These are phyloP conservation scores for Madurella fahalii DNA, from an alignment of 2,329 filamentous ascomycete species.

Conservation along the genomic window DNA sequence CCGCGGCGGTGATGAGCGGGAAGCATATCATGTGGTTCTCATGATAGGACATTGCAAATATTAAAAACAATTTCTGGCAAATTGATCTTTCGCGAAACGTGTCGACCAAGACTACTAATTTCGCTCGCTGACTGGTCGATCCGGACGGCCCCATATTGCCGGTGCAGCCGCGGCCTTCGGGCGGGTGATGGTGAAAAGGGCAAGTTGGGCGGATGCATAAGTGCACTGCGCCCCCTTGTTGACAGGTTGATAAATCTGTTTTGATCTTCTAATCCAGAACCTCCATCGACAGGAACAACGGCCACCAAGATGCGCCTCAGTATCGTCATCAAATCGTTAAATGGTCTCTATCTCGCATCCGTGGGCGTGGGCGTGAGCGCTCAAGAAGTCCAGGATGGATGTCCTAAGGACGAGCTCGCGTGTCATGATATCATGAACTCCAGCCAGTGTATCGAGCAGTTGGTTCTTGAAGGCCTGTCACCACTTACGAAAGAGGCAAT, in stretches of 20 bases:
- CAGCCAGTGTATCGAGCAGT: slow-evolving; percentile 17
- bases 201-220: too few relatives aligned
- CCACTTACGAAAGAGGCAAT: slow-evolving; percentile 10
- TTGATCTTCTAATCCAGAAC: too few relatives aligned
- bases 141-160: too few relatives aligned
- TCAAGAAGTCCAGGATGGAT: slow-evolving; percentile 6
- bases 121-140: too few relatives aligned
- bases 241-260: too few relatives aligned
- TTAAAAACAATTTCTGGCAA: neutral
- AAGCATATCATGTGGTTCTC: neutral
- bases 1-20: neutral
- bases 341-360: neutral
- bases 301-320: neutral
- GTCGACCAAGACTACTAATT: too few relatives aligned
- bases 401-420: slow-evolving; percentile 17
- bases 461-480: slow-evolving; percentile 5
- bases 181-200: too few relatives aligned
- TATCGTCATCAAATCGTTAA: neutral
- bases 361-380: slow-evolving; percentile 2
- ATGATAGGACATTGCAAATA: neutral
- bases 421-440: slow-evolving; percentile 21
- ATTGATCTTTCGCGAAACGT: neutral
- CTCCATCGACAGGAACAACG: neutral
- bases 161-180: too few relatives aligned
- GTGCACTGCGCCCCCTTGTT: too few relatives aligned